These are phyloP conservation scores for Silene latifolia DNA, from an alignment of 148 eudicot species.

Conservation along the genomic window DNA sequence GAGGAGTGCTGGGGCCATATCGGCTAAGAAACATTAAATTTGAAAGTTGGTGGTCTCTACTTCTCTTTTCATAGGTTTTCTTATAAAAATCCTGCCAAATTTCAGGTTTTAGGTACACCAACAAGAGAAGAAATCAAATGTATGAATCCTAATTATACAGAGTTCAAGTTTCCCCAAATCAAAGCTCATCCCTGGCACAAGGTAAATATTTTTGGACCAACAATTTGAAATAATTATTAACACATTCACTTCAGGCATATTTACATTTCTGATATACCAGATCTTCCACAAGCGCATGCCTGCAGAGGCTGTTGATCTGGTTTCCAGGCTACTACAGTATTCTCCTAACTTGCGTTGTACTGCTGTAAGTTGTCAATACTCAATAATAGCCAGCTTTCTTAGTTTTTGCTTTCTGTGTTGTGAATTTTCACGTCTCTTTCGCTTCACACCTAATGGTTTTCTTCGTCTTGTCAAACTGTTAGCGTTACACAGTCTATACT, in stretches of 20 bases:
- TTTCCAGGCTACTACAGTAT: conserved; percentile 83
- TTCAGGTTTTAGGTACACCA: conserved; percentile 88
- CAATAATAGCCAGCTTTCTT: conserved; percentile 18
- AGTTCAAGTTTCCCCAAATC: conserved; percentile 91
- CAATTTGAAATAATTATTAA: neutral
- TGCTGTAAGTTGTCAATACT: conserved; percentile 37
- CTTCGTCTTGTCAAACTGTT: too few species aligned
- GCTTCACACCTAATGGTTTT: neutral
- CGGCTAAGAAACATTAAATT: neutral
- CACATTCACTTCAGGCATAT: neutral
- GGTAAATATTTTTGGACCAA: conserved; percentile 35
- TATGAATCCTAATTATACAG: conserved; percentile 96
- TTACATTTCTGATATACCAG: conserved; percentile 27
- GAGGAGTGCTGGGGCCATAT: neutral
- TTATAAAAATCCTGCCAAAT: neutral
- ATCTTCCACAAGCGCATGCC: conserved; percentile 93
- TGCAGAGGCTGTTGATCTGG: conserved; percentile 92
- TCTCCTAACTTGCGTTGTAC: conserved; percentile 76
- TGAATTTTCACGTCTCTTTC: neutral
- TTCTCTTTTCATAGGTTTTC: neutral
- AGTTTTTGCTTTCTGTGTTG: neutral
- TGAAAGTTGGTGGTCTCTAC: neutral
- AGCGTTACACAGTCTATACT: too few species aligned
- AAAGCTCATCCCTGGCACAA: conserved; percentile 99
- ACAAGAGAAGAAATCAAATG: conserved; percentile 97